These are phyloP conservation scores for Pseudohyphozyma bogoriensis DNA, from an alignment of 768 basidiomycete genomes.

Conservation along the genomic window DNA sequence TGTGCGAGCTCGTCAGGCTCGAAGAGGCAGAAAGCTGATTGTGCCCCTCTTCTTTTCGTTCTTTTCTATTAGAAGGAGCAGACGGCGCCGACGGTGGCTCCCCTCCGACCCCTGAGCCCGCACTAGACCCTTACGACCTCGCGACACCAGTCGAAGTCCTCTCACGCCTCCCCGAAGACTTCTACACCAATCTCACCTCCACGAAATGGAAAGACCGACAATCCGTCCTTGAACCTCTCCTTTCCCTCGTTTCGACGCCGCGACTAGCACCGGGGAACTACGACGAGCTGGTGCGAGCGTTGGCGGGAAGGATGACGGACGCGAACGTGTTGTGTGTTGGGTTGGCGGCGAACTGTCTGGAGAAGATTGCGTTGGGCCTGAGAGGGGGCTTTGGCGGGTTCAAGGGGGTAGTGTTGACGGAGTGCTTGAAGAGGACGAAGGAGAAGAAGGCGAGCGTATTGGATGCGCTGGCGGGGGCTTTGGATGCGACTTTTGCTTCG, in stretches of 20 bases:
- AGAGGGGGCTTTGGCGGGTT: conserved; percentile 63
- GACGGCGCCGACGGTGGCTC: conserved; percentile 17
- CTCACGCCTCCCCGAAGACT: conserved; percentile 60
- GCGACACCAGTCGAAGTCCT: conserved; percentile 73
- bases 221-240: conserved; percentile 69
- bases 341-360: conserved; percentile 71
- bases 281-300: conserved; percentile 59
- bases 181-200: conserved; percentile 67
- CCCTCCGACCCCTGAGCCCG: background rate
- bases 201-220: conserved; percentile 98
- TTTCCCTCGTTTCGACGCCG: conserved; percentile 57
- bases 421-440: conserved; percentile 79
- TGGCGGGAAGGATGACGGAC: conserved; percentile 77
- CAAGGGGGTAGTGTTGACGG: conserved; percentile 59
- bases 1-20: background rate
- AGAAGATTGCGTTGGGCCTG: conserved; percentile 74
- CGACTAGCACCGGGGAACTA: conserved; percentile 64
- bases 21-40: too few relatives aligned
- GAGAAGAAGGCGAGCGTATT: conserved; percentile 85
- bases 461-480: conserved; percentile 71
- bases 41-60: background rate
- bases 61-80: conserved; percentile 23
- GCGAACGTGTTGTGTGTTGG: conserved; percentile 94
- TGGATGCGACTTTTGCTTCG: conserved; percentile 78
- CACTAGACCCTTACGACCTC: conserved; percentile 62